Evolutionary conservation across 768 basidiomycete genomes (phyloP).

Genomic region (Mycena pura): DNA sequence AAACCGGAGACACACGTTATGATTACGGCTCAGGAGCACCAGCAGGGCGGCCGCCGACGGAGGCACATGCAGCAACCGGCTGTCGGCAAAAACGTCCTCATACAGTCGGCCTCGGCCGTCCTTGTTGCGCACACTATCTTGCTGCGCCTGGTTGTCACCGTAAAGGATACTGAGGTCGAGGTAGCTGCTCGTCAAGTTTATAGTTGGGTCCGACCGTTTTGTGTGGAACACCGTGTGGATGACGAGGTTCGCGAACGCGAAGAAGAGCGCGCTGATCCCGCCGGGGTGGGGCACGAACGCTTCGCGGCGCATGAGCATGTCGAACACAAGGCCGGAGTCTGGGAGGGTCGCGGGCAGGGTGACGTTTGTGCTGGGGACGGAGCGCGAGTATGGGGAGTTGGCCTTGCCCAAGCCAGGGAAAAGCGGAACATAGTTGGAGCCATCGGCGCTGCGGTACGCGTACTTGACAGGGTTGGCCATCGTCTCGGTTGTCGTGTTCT

Average conservation of each 20-base stretch:
- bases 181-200: conserved; percentile 75
- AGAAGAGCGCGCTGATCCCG: conserved; percentile 77
- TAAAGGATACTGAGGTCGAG: conserved; percentile 80
- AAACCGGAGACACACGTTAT: conserved; percentile 58
- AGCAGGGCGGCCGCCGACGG: conserved; percentile 73
- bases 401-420: conserved; percentile 64
- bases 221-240: conserved; percentile 78
- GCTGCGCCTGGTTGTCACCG: conserved; percentile 57
- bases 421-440: conserved; percentile 63
- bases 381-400: conserved; percentile 70
- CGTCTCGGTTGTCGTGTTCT: conserved; percentile 14
- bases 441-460: conserved; percentile 64
- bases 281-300: conserved; percentile 63
- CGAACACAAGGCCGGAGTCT: conserved; percentile 73
- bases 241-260: conserved; percentile 79
- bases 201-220: conserved; percentile 51
- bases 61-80: conserved; percentile 71
- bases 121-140: conserved; percentile 58
- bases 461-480: conserved; percentile 44
- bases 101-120: conserved; percentile 74
- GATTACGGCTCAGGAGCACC: conserved; percentile 74
- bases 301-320: conserved; percentile 64
- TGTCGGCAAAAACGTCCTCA: conserved; percentile 75
- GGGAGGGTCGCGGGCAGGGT: conserved; percentile 58
- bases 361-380: conserved; percentile 58